phyloP scores from a whole-genome alignment of 257 asterid species.

The Ajuga chamaepitys region DNA sequence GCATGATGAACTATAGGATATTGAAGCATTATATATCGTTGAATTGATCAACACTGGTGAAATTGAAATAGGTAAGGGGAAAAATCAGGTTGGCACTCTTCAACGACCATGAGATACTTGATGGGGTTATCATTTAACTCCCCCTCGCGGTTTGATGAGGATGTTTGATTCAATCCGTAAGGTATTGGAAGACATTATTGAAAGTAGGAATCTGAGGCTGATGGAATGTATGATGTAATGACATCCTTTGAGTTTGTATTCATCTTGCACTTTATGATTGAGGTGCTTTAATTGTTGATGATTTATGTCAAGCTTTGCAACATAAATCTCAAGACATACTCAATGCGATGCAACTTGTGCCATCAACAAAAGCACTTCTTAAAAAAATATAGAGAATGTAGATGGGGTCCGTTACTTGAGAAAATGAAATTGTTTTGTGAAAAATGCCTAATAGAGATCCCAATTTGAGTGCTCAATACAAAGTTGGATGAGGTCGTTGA shows the following conservation, averaged over 20 bases:
- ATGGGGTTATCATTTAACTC: too few relatives aligned
- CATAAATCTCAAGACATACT: neutral
- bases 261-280: too few relatives aligned
- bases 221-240: neutral
- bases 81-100: too few relatives aligned
- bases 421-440: neutral
- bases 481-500: neutral
- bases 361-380: neutral
- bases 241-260: too few relatives aligned
- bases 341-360: neutral
- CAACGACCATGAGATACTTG: too few relatives aligned
- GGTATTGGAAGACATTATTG: neutral
- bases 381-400: neutral
- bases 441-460: neutral
- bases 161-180: neutral
- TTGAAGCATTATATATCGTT: neutral
- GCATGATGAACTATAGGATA: neutral
- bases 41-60: too few relatives aligned
- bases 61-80: too few relatives aligned
- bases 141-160: neutral
- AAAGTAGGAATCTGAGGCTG: neutral
- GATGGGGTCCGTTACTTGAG: too few relatives aligned
- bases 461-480: neutral
- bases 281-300: too few relatives aligned
- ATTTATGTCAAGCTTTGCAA: neutral